phyloP scores from a whole-genome alignment of 129 eudicot species.

The Helianthus tuberosus region DNA sequence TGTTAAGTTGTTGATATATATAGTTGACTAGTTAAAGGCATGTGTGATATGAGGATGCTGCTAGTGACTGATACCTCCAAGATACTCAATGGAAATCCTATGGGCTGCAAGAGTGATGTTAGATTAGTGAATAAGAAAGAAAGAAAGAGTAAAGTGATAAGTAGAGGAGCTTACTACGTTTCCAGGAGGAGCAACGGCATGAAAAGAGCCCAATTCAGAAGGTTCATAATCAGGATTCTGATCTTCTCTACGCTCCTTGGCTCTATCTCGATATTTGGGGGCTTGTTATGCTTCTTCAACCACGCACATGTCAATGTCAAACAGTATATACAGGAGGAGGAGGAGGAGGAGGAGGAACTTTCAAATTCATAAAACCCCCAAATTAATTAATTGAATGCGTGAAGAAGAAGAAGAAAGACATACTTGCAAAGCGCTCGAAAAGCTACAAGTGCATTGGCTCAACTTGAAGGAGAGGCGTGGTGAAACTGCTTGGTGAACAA shows the following conservation, averaged over 20 bases:
- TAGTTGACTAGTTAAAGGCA: no score
- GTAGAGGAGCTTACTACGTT: slow-evolving; percentile 32
- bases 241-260: slow-evolving; percentile 94
- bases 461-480: no score
- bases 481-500: no score
- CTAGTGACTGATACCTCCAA: slow-evolving; percentile 61
- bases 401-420: no score
- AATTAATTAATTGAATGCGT: neutral
- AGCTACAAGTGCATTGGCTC: no score
- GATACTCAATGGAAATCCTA: slow-evolving; percentile 87
- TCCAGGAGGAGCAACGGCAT: slow-evolving; percentile 99
- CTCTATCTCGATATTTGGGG: slow-evolving; percentile 88
- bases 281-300: slow-evolving; percentile 72
- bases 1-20: no score
- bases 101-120: slow-evolving; percentile 52
- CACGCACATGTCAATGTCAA: neutral
- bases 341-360: neutral
- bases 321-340: neutral
- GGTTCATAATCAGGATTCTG: slow-evolving; percentile 92
- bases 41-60: no score
- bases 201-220: slow-evolving; percentile 69
- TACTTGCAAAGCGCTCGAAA: no score
- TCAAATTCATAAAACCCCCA: neutral
- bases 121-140: neutral
- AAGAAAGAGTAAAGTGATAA: neutral